Percentiles rank a stretch among this genome's conserved stretches.
Conservation (phyloP, 805 yeast species). For the Lipomyces chichibuensis region DNA sequence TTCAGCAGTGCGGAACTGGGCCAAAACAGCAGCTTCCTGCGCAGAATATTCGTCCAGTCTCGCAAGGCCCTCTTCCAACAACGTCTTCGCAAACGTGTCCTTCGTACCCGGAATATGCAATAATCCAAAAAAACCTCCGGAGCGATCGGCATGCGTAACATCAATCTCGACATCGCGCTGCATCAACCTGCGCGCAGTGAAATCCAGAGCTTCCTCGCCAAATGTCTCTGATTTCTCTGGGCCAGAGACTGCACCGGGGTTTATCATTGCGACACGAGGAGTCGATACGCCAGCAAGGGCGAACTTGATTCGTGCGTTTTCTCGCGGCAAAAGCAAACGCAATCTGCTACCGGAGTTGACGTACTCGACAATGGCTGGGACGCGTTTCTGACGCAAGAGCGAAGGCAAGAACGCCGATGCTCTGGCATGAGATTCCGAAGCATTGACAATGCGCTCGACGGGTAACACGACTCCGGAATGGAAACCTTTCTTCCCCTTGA, state of each 20-base stretch:
- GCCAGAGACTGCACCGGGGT: slow-evolving; percentile 39
- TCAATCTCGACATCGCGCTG: slow-evolving; percentile 77
- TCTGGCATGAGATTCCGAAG: slow-evolving; percentile 70
- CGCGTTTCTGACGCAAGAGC: slow-evolving; percentile 64
- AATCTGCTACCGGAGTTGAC: slow-evolving; percentile 71
- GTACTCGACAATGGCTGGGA: slow-evolving; percentile 72
- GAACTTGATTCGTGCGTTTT: slow-evolving; percentile 66
- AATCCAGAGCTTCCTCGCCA: slow-evolving; percentile 58
- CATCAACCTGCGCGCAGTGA: slow-evolving; percentile 56
- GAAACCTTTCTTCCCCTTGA: slow-evolving; percentile 62
- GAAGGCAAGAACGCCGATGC: slow-evolving; percentile 76
- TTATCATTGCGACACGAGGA: slow-evolving; percentile 42
- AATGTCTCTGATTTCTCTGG: slow-evolving; percentile 37
- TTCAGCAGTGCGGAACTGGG: slow-evolving; percentile 64
- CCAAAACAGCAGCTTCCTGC: slow-evolving; percentile 55
- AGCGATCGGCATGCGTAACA: slow-evolving; percentile 68
- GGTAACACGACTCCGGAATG: slow-evolving; percentile 61
- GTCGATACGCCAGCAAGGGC: slow-evolving; percentile 74
- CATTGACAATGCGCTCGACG: slow-evolving; percentile 69
- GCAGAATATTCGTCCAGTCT: slow-evolving; percentile 69
- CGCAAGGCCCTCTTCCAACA: slow-evolving; percentile 66
- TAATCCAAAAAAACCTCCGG: slow-evolving; percentile 81
- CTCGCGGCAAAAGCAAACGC: slow-evolving; percentile 68
- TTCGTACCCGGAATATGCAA: slow-evolving; percentile 52
- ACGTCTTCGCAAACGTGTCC: slow-evolving; percentile 51